Evolutionary conservation across 495 filamentous ascomycete genomes (phyloP).

Genomic region (Penicillium chermesinum): DNA sequence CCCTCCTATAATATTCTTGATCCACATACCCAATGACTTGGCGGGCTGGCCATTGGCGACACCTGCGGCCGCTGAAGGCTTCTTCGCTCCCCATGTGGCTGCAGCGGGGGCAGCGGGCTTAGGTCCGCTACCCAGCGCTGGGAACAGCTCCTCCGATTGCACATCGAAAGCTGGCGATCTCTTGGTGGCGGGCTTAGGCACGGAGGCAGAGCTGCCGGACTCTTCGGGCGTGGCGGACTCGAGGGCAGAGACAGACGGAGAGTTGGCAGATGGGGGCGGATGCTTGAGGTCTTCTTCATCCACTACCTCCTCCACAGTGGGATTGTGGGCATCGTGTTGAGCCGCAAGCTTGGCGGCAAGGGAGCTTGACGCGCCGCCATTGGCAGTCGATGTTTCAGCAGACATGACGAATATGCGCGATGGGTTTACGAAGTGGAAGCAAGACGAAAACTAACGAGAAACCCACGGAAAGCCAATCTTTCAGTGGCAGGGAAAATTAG

Average conservation of each 20-base stretch:
- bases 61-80: conserved; percentile 49
- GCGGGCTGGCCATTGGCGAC: conserved; percentile 53
- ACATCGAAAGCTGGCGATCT: conserved; percentile 60
- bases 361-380: conserved; percentile 35
- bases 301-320: conserved; percentile 69
- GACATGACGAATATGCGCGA: conserved; percentile 35
- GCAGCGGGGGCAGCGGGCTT: conserved; percentile 57
- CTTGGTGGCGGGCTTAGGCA: conserved; percentile 38
- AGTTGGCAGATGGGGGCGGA: conserved; percentile 44
- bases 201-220: conserved; percentile 18
- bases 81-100: conserved; percentile 65
- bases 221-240: conserved; percentile 13
- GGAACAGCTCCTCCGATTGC: conserved; percentile 84
- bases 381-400: conserved; percentile 38
- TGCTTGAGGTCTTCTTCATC: conserved; percentile 74
- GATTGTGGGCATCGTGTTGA: conserved; percentile 68
- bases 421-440: conserved; percentile 2
- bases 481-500: background rate
- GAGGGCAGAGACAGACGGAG: conserved; percentile 17
- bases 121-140: conserved; percentile 70
- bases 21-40: conserved; percentile 40
- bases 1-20: background rate
- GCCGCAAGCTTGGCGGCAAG: conserved; percentile 73
- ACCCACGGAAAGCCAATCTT: conserved; percentile 14
- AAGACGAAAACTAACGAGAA: conserved; percentile 2